A percentile compares a stretch with the other conserved stretches of the same genome.
Conservation (phyloP, 805 yeast genomes). For the Hanseniaspora lachancei region DNA sequence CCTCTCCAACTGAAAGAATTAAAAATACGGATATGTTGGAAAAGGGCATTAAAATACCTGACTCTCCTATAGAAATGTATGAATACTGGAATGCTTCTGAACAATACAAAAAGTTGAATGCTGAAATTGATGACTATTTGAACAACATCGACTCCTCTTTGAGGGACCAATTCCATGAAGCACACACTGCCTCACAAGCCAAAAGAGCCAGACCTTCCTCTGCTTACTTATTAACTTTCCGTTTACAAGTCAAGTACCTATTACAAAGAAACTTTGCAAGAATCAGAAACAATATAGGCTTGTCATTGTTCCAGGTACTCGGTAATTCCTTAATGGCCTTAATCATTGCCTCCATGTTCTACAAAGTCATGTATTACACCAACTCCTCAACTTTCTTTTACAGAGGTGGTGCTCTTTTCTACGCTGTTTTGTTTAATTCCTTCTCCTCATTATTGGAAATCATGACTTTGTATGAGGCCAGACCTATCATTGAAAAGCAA, state of each 20-base stretch:
- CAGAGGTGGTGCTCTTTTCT: constrained; percentile 55
- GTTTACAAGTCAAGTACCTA: constrained; percentile 39
- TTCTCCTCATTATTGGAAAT: constrained; percentile 49
- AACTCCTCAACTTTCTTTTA: constrained; percentile 38
- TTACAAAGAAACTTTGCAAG: constrained; percentile 37
- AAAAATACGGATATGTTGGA: constrained; percentile 25
- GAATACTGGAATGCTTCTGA: constrained; percentile 43
- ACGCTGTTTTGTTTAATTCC: constrained; percentile 51
- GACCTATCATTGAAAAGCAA: constrained; percentile 48
- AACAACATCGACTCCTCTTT: constrained; percentile 19
- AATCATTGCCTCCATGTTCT: constrained; percentile 45
- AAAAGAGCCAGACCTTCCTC: constrained; percentile 35
- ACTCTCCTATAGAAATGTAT: constrained; percentile 49
- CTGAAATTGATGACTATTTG: constrained; percentile 35
- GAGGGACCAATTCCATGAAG: constrained; percentile 21
- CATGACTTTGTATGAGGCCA: constrained; percentile 39
- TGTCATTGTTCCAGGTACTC: constrained; percentile 31
- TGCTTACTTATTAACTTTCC: constrained; percentile 41
- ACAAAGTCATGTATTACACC: constrained; percentile 30
- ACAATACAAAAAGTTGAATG: constrained; percentile 30
- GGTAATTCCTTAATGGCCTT: constrained; percentile 43
- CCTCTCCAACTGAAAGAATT: constrained; percentile 53
- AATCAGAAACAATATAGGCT: constrained; percentile 37
- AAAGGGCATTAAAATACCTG: constrained; percentile 43
- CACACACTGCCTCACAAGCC: constrained; percentile 43